Percentiles rank a stretch among this genome's conserved stretches.
These are phyloP conservation scores for Quercus ilex DNA, from an alignment of 306 rosid genomes.

Conservation along the genomic window DNA sequence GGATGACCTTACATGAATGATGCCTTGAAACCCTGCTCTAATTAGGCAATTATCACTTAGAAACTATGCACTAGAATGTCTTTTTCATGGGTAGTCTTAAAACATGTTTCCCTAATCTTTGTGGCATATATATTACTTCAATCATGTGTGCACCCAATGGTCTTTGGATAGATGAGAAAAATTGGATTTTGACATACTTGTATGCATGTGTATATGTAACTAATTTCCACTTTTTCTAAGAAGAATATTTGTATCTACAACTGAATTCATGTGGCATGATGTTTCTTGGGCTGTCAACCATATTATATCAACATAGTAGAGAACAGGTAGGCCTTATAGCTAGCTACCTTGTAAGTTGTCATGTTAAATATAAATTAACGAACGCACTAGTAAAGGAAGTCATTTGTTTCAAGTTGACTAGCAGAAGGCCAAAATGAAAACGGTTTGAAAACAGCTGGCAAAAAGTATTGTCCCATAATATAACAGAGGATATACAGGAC, in stretches of 20 bases:
- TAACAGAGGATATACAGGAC: not conserved
- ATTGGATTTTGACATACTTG: not conserved
- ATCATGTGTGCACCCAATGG: no score
- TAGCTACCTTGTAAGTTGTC: not conserved
- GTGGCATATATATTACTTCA: not conserved
- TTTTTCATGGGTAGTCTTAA: not conserved
- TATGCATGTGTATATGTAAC: not conserved
- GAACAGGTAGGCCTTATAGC: not conserved
- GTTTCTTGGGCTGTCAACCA: not conserved
- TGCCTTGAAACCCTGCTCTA: not conserved
- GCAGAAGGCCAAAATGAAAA: not conserved
- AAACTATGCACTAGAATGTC: not conserved
- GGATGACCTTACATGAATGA: not conserved
- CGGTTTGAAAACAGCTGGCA: slow-evolving; percentile 5
- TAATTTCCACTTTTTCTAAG: no score
- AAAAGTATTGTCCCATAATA: not conserved
- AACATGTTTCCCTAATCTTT: not conserved
- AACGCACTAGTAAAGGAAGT: not conserved
- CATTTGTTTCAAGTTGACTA: slow-evolving; percentile 6
- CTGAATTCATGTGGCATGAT: not conserved
- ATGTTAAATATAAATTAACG: slow-evolving; percentile 9
- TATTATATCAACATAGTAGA: not conserved
- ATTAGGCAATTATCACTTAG: not conserved
- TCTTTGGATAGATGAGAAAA: not conserved
- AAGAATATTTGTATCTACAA: no score